These are phyloP conservation scores for Rutstroemia sp. DNA, from an alignment of 2,329 filamentous ascomycete species.

Conservation along the genomic window DNA sequence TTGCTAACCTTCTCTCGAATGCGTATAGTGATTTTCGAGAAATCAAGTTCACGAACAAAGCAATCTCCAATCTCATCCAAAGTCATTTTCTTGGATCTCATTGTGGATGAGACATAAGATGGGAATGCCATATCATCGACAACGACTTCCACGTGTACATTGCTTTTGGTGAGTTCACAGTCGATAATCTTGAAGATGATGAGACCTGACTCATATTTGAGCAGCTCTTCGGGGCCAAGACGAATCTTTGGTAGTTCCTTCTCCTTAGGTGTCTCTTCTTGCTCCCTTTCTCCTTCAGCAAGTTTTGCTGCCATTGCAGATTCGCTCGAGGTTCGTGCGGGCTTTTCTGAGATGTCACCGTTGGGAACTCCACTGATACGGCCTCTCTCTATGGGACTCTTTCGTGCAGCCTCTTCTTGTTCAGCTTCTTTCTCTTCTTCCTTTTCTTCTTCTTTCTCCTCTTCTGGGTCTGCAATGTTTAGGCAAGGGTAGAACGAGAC, in stretches of 20 bases:
- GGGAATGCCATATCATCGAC: slow-evolving; percentile 95
- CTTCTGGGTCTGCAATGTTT: slow-evolving; percentile 81
- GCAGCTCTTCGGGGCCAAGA: slow-evolving; percentile 71
- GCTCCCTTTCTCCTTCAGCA: slow-evolving; percentile 30
- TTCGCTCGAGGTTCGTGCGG: slow-evolving; percentile 32
- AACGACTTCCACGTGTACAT: slow-evolving; percentile 75
- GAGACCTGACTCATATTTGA: slow-evolving; percentile 82
- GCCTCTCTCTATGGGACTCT: slow-evolving; percentile 20
- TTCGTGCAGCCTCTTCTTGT: slow-evolving; percentile 31
- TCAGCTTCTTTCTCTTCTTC: slow-evolving; percentile 38
- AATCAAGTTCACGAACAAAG: slow-evolving; percentile 94
- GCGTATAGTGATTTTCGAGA: slow-evolving; percentile 84
- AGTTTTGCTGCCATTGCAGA: slow-evolving; percentile 22
- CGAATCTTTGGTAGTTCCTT: slow-evolving; percentile 66
- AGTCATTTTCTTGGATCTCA: slow-evolving; percentile 58
- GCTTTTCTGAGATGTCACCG: slow-evolving; percentile 30
- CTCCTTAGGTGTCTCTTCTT: slow-evolving; percentile 37
- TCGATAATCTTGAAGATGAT: slow-evolving; percentile 93
- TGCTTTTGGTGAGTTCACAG: slow-evolving; percentile 68
- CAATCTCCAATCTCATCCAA: slow-evolving; percentile 94
- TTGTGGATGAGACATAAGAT: slow-evolving; percentile 73
- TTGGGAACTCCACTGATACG: slow-evolving; percentile 17
- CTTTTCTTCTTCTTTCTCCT: slow-evolving; percentile 78
- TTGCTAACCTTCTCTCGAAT: slow-evolving; percentile 75
- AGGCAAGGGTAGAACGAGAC: slow-evolving; percentile 86